A percentile compares a stretch with the other conserved stretches of the same genome.
These are phyloP conservation scores for Effrenium voratum DNA, from an alignment of 73 alveolate species.

Conservation along the genomic window DNA sequence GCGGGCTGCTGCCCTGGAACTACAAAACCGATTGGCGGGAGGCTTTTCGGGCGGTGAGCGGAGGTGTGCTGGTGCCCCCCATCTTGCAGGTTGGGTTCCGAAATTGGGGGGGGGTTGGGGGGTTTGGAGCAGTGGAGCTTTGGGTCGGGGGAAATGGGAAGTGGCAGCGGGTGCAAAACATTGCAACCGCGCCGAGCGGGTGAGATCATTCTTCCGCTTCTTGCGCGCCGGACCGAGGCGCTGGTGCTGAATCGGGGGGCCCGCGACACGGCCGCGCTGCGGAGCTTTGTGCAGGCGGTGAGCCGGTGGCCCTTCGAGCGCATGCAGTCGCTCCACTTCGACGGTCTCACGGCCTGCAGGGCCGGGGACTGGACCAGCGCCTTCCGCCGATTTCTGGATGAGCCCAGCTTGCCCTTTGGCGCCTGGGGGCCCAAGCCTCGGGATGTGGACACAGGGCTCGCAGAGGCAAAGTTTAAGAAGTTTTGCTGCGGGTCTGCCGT, in stretches of 20 bases:
- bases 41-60: slow-evolving; percentile 77
- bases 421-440: slow-evolving; percentile 53
- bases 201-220: too few relatives aligned
- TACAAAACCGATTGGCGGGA: slow-evolving; percentile 80
- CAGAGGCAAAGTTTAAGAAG: background rate
- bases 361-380: slow-evolving; percentile 82
- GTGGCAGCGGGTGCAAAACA: too few relatives aligned
- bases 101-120: background rate
- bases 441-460: background rate
- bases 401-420: slow-evolving; percentile 64
- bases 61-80: slow-evolving; percentile 87
- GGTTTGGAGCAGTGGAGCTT: background rate
- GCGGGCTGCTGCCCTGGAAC: slow-evolving; percentile 85
- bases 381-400: slow-evolving; percentile 91
- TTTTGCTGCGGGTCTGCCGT: background rate
- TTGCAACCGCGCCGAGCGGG: too few relatives aligned
- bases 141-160: background rate
- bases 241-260: slow-evolving; percentile 75
- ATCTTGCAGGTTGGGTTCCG: slow-evolving; percentile 26
- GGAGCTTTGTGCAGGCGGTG: slow-evolving; percentile 53
- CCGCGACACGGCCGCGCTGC: slow-evolving; percentile 43
- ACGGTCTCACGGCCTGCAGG: slow-evolving; percentile 49
- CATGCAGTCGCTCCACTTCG: slow-evolving; percentile 69
- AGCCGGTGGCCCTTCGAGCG: slow-evolving; percentile 61
- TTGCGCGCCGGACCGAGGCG: too few relatives aligned